Conservation (phyloP, 306 rosid genomes). For the Vigna angularis region DNA sequence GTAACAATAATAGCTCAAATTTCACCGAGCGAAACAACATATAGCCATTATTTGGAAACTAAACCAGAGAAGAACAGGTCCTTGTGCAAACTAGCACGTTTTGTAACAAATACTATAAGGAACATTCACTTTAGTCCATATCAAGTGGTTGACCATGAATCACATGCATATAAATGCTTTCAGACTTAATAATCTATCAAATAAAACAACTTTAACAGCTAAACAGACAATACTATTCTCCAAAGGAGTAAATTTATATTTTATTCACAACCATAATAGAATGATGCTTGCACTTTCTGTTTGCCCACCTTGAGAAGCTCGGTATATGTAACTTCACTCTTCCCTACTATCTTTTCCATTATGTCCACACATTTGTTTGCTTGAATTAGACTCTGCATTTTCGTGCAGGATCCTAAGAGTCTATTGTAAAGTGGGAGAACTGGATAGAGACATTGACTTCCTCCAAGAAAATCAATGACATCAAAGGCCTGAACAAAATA, state of each 20-base stretch:
- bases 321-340: slow-evolving; percentile 73
- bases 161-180: not conserved
- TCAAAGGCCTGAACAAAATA: slow-evolving; percentile 68
- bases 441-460: slow-evolving; percentile 55
- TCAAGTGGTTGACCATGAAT: slow-evolving; percentile 27
- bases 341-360: slow-evolving; percentile 83
- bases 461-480: slow-evolving; percentile 64
- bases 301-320: slow-evolving; percentile 77
- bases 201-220: slow-evolving; percentile 26
- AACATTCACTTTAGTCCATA: slow-evolving; percentile 21
- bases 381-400: slow-evolving; percentile 53
- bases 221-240: slow-evolving; percentile 12
- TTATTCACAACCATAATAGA: slow-evolving; percentile 37
- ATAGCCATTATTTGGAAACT: slow-evolving; percentile 1
- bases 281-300: slow-evolving; percentile 37
- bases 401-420: slow-evolving; percentile 63
- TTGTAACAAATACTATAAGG: slow-evolving; percentile 12
- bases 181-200: slow-evolving; percentile 31
- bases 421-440: slow-evolving; percentile 59
- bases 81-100: slow-evolving; percentile 2
- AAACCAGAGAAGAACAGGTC: slow-evolving; percentile 13
- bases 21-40: slow-evolving; percentile 20
- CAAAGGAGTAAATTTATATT: not conserved
- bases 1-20: not conserved
- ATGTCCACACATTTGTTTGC: slow-evolving; percentile 77